phyloP scores from a whole-genome alignment of 805 yeast species.

The Yarrowia bubula region DNA sequence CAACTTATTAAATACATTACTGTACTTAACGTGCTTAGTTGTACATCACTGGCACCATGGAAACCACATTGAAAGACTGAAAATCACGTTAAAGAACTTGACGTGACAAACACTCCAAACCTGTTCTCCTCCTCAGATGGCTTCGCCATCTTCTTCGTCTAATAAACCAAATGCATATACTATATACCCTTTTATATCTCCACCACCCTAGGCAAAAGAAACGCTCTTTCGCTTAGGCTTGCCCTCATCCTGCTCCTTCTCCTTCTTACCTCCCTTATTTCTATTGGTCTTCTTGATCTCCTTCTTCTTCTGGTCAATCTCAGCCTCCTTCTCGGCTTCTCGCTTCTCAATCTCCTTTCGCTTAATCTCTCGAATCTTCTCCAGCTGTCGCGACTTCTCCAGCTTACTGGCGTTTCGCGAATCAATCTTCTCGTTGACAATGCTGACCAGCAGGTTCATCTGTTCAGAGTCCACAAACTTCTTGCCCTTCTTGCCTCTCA shows the following conservation, averaged over 20 bases:
- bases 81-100: too few relatives aligned
- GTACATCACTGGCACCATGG: too few relatives aligned
- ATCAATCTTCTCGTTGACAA: constrained; percentile 80
- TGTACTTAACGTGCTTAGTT: too few relatives aligned
- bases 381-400: constrained; percentile 84
- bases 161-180: neutral
- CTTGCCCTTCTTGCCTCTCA: constrained; percentile 68
- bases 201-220: neutral
- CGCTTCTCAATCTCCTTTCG: constrained; percentile 82
- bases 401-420: constrained; percentile 79
- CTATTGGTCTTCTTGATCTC: constrained; percentile 66
- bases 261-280: constrained; percentile 51
- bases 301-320: constrained; percentile 70
- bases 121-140: too few relatives aligned
- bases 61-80: too few relatives aligned
- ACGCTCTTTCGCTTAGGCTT: constrained; percentile 11
- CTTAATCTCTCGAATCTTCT: constrained; percentile 83
- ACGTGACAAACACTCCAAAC: too few relatives aligned
- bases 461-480: constrained; percentile 56
- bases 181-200: neutral
- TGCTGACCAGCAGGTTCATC: constrained; percentile 68
- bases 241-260: neutral
- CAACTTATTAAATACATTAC: too few relatives aligned
- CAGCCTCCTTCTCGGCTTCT: constrained; percentile 65
- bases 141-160: too few relatives aligned